Evolutionary conservation across 176 grass and related monocot genomes (phyloP), one percentile per base, ranked within the genome.

Genomic region (Aegilops umbellulata): DNA sequence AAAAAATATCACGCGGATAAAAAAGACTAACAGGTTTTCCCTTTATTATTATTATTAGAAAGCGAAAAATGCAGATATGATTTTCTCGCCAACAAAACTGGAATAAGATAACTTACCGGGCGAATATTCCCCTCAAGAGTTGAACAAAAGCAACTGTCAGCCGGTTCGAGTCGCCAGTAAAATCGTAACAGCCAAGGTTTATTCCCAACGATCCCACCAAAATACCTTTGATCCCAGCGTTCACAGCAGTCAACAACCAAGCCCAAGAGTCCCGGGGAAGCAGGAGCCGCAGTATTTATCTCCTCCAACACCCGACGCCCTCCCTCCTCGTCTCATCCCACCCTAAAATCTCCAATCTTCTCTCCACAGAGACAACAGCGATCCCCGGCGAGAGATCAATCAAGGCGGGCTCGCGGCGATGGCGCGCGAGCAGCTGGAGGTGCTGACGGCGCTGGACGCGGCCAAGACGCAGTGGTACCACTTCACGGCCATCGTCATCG

Each of bases 401-500:
- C 0, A 0, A 47, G 4, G 55, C 20, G 53, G 19, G 7, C 55
- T 22, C 7, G 19, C 55, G 19, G 55, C 55, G 2, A 78, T 78
- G 76, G 76, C 76, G 76, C 53, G 76, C 30, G 76, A 89, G 32
- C 29, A 81, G 25, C 81, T 97, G 20, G 60, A 88, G 26, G 92
- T 97, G 22, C 88, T 94, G 0, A 83, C 42, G 63, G 89, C 86
- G 44, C 90, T 97, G 19, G 95, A 97, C 89, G 46, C 39, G 1
- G 95, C 95, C 13, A 94, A 89, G 92, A 97, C 92, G 60, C 95
- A 97, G 71, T 86, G 77, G 81, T 94, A 94, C 86, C 95, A 97
- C 74, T 94, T 97, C 78, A 87, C 87, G 69, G 88, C 92, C 3
- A 94, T 97, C 89, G 69, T 97, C 6, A 75, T 97, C 17, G 92